Base-by-base conservation (phyloP, 306 rosid species). In the Sphenostylis stenocarpa region DNA sequence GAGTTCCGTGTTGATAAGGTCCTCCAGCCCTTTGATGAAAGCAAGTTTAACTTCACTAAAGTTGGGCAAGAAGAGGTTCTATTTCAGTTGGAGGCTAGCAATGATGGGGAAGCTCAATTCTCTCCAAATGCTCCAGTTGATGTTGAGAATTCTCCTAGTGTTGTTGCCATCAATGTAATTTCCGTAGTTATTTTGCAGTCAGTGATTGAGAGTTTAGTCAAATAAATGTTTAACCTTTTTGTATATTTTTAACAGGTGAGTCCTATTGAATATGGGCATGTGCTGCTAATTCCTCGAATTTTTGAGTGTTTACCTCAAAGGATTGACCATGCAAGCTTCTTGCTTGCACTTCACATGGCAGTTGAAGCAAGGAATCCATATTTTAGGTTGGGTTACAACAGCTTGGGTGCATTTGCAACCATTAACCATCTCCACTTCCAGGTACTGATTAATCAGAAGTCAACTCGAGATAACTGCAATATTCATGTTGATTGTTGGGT, bases 381-480 rank as follows among this genome's bases (percentile, higher is more conserved):
- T 89, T 95, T 95, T 80, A 89, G 99, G 23, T 43, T 95, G 79
- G 99, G 99, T 49, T 95, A 95, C 84, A 95, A 95, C 87, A 95
- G 99, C 90, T 80, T 95, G 86, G 99, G 99, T 62, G 99, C 99
- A 47, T 95, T 95, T 73, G 97, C 99, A 2, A 95, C 99, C 34
- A 95, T 95, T 85, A 95, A 95, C 86, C 99, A 95, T 86, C 99
- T 95, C 81, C 99, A 95, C 87, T 95, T 95, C 83, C 99, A 95
- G 97, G 99, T 95, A 72, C 64, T 58, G 2, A 0, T 31, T 28
- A 7, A 70, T 36, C 7, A 38, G 3, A 8, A 3, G 45, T 51
- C 44, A 21, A 17, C 52, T 49, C 28, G 2, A 38, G 34, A 52
- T 66, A 1, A 39, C 19, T 1, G 0, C 49, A 24, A 31, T 57